Percentiles rank a stretch among this genome's conserved stretches.
phyloP scores from a whole-genome alignment of 495 filamentous ascomycete species.

The Tuber melanosporum region DNA sequence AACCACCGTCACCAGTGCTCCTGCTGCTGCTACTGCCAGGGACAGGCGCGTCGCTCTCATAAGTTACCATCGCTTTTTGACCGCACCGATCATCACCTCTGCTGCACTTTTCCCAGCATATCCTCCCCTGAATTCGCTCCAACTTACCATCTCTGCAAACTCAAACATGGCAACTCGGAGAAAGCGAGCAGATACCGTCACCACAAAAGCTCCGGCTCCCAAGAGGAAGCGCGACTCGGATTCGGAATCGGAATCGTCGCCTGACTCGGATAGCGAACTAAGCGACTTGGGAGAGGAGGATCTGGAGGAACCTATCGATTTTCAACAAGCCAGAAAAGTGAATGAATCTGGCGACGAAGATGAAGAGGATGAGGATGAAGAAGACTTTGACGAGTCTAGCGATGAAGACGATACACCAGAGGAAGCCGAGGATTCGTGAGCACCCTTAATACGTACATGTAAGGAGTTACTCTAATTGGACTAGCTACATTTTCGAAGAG shows the following conservation, averaged over 20 bases:
- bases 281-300: conserved; percentile 52
- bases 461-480: conserved; percentile 13
- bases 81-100: neutral
- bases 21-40: neutral
- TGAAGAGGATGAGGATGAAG: conserved; percentile 49
- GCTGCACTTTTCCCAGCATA: neutral
- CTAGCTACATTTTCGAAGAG: conserved; percentile 44
- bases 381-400: conserved; percentile 46
- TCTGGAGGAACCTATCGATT: conserved; percentile 33
- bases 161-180: neutral
- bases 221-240: conserved; percentile 25
- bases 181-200: conserved; percentile 12
- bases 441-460: conserved; percentile 2
- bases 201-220: conserved; percentile 4
- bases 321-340: conserved; percentile 12
- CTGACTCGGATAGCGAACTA: conserved; percentile 36
- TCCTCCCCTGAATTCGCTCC: neutral
- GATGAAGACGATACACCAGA: conserved; percentile 44
- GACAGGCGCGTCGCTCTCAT: neutral
- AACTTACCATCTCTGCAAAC: neutral
- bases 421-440: conserved; percentile 36
- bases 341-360: conserved; percentile 46
- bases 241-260: conserved; percentile 19
- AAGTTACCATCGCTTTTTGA: neutral
- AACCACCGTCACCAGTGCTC: neutral